Evolutionary conservation across 2,329 filamentous ascomycete genomes (phyloP).

Genomic region (Penicillium hordei): DNA sequence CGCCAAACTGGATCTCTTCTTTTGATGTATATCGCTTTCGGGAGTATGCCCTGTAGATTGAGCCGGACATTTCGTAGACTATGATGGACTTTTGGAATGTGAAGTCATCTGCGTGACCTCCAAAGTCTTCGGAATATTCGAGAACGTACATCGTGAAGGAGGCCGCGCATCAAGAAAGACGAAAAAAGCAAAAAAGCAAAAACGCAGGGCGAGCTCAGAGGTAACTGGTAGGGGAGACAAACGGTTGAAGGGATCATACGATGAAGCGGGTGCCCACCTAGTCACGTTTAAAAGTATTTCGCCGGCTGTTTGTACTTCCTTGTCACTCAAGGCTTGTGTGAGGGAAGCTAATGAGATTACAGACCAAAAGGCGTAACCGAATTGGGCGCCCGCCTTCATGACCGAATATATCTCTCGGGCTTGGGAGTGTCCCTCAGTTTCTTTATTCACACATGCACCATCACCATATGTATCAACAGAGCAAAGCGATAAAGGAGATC

Average conservation of each 20-base stretch:
- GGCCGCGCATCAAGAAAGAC: background rate
- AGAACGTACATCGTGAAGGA: constrained; percentile 1
- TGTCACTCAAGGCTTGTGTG: background rate
- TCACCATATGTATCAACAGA: background rate
- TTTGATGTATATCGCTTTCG: background rate
- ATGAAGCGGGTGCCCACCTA: background rate
- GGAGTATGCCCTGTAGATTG: constrained; percentile 3
- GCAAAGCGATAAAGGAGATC: background rate
- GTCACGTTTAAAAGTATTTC: background rate
- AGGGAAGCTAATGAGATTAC: background rate
- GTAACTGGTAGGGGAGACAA: too few relatives aligned
- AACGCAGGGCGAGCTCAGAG: background rate
- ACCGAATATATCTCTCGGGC: background rate
- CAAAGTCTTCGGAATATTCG: constrained; percentile 8
- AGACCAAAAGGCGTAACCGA: background rate
- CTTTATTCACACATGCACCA: background rate
- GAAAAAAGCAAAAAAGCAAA: background rate
- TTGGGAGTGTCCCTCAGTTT: background rate
- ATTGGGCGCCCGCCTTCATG: background rate
- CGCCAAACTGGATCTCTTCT: background rate
- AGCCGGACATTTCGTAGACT: constrained; percentile 4
- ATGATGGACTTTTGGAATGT: constrained; percentile 3
- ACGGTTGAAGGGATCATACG: background rate
- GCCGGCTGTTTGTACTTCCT: background rate
- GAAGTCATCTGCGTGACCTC: background rate